Conservation (phyloP, 108 stramenopile species). For the Fragilaria radians region DNA sequence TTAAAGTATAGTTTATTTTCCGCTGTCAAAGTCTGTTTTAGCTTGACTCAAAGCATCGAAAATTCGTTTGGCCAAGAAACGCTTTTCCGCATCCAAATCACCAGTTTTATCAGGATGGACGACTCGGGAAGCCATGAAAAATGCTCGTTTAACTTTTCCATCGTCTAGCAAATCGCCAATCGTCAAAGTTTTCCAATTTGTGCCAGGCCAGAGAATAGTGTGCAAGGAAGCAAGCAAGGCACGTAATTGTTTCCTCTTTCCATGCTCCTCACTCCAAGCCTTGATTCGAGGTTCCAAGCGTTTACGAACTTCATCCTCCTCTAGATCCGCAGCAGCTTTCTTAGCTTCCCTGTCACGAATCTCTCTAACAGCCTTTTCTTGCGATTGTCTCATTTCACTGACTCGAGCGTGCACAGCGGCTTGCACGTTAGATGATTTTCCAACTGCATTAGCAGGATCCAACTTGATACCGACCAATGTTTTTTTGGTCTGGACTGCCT, state of each 20-base stretch:
- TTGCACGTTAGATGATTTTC: slow-evolving; percentile 62
- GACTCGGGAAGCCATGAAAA: slow-evolving; percentile 87
- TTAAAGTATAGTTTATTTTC: too few species aligned
- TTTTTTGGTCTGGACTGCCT: slow-evolving; percentile 9
- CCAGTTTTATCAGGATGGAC: slow-evolving; percentile 94
- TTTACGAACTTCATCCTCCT: slow-evolving; percentile 65
- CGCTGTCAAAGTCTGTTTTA: slow-evolving; percentile 71
- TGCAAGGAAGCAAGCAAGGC: slow-evolving; percentile 93
- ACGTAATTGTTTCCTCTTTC: slow-evolving; percentile 92
- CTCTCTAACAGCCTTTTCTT: slow-evolving; percentile 65
- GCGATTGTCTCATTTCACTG: slow-evolving; percentile 63
- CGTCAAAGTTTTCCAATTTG: slow-evolving; percentile 85
- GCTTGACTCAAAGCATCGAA: slow-evolving; percentile 92
- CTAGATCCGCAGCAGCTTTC: slow-evolving; percentile 54
- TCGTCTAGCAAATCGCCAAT: slow-evolving; percentile 93
- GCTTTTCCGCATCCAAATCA: slow-evolving; percentile 77
- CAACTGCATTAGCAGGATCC: slow-evolving; percentile 54
- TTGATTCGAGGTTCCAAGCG: slow-evolving; percentile 80
- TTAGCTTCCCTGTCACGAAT: slow-evolving; percentile 57
- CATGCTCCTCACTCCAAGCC: slow-evolving; percentile 87
- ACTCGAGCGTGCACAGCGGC: slow-evolving; percentile 65
- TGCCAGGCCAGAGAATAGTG: slow-evolving; percentile 86
- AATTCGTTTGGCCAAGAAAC: slow-evolving; percentile 90
- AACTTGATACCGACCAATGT: slow-evolving; percentile 58
- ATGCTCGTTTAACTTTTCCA: slow-evolving; percentile 77